phyloP scores from a whole-genome alignment of 345 rosid species.

The Salix koriyanagi region DNA sequence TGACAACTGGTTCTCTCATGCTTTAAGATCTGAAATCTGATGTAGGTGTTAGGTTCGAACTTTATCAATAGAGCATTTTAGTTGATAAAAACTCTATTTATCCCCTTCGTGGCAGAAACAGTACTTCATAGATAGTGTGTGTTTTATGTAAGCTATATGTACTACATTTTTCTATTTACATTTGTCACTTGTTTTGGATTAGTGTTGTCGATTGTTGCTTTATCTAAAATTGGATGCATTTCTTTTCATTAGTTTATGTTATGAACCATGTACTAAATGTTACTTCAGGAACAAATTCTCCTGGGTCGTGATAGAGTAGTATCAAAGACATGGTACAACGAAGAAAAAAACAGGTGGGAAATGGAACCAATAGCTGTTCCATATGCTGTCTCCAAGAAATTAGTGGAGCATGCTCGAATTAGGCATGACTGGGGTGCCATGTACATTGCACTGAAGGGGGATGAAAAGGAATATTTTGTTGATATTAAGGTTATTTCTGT shows the following conservation, averaged over 20 bases:
- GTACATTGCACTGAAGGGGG: conserved; percentile 79
- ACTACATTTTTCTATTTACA: neutral
- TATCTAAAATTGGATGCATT: neutral
- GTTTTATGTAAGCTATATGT: neutral
- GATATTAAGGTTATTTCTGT: conserved; percentile 60
- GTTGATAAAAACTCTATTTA: no score
- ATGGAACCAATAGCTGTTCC: conserved; percentile 84
- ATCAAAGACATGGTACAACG: conserved; percentile 83
- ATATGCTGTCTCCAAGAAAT: conserved; percentile 77
- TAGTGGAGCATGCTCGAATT: conserved; percentile 69
- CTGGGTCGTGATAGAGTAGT: conserved; percentile 85
- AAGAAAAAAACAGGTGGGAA: conserved; percentile 79
- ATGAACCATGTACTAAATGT: conserved; percentile 12
- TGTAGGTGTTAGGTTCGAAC: no score
- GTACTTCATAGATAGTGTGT: no score
- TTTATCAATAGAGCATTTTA: no score
- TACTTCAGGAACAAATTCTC: conserved; percentile 70
- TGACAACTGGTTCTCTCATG: no score
- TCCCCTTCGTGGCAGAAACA: no score
- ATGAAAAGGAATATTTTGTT: conserved; percentile 66
- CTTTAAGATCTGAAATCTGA: no score
- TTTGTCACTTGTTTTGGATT: neutral
- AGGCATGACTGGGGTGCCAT: conserved; percentile 94
- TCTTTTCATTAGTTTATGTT: conserved; percentile 9
- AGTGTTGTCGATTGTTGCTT: neutral